Conservation (phyloP, 257 asterid genomes). For the Solanum etuberosum region DNA sequence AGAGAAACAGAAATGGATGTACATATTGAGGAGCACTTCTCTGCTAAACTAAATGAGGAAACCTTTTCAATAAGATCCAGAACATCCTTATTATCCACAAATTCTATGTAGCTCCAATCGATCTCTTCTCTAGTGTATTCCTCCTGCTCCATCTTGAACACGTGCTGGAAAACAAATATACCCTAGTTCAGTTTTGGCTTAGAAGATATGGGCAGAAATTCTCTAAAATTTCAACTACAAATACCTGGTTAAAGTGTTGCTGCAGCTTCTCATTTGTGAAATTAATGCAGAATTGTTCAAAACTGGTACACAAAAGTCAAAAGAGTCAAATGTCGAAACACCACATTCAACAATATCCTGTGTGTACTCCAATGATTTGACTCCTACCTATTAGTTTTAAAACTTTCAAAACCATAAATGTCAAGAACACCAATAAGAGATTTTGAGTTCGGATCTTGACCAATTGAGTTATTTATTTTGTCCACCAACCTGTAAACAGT, state of each 20-base stretch:
- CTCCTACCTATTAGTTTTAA: constrained; percentile 70
- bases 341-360: neutral
- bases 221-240: constrained; percentile 1
- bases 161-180: constrained; percentile 44
- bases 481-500: constrained; percentile 80
- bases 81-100: constrained; percentile 95
- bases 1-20: neutral
- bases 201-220: neutral
- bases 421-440: constrained; percentile 95
- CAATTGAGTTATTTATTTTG: constrained; percentile 80
- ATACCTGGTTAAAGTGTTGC: constrained; percentile 45
- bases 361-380: neutral
- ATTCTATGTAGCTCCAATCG: constrained; percentile 97
- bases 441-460: constrained; percentile 79
- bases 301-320: constrained; percentile 4
- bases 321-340: neutral
- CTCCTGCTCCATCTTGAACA: constrained; percentile 99
- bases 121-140: constrained; percentile 90
- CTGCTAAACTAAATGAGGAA: constrained; percentile 5
- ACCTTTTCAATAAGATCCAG: constrained; percentile 98
- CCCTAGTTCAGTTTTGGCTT: neutral
- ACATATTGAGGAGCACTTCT: neutral
- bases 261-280: constrained; percentile 18
- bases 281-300: constrained; percentile 18
- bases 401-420: constrained; percentile 97